A percentile compares a stretch with the other conserved stretches of the same genome.
phyloP scores from a whole-genome alignment of 768 basidiomycete genomes.

The Russula emetica region DNA sequence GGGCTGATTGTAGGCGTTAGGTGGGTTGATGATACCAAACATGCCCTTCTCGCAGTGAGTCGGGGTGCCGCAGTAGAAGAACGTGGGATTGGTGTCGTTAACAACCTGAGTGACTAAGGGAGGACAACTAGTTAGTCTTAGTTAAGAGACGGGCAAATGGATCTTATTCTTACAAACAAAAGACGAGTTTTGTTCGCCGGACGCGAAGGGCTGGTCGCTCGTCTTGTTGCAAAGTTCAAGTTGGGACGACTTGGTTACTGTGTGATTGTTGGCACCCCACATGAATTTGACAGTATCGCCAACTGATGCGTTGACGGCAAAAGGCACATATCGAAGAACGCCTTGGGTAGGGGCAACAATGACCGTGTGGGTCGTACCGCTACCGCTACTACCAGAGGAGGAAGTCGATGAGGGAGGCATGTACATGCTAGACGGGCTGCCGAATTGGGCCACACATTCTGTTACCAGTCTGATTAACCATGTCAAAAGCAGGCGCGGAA shows the following conservation, averaged over 20 bases:
- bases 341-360: constrained; percentile 75
- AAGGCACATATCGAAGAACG: constrained; percentile 70
- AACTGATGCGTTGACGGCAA: constrained; percentile 67
- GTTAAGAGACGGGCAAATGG: neutral
- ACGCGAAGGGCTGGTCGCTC: constrained; percentile 51
- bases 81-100: constrained; percentile 68
- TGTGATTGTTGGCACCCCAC: constrained; percentile 78
- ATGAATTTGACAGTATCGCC: constrained; percentile 74
- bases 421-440: constrained; percentile 35
- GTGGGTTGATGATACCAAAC: constrained; percentile 77
- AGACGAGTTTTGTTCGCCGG: constrained; percentile 58
- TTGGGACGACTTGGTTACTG: constrained; percentile 72
- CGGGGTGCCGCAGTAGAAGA: constrained; percentile 70
- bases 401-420: constrained; percentile 32
- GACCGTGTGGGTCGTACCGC: constrained; percentile 65
- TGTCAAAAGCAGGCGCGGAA: constrained; percentile 1
- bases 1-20: constrained; percentile 43
- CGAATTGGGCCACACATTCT: constrained; percentile 69
- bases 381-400: constrained; percentile 38
- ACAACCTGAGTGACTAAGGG: constrained; percentile 57
- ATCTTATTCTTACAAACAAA: constrained; percentile 48
- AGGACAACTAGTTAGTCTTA: constrained; percentile 26
- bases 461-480: neutral
- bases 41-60: constrained; percentile 78
- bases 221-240: constrained; percentile 73